Evolutionary conservation across 129 eudicot species (phyloP).

Genomic region (Artemisia annua): DNA sequence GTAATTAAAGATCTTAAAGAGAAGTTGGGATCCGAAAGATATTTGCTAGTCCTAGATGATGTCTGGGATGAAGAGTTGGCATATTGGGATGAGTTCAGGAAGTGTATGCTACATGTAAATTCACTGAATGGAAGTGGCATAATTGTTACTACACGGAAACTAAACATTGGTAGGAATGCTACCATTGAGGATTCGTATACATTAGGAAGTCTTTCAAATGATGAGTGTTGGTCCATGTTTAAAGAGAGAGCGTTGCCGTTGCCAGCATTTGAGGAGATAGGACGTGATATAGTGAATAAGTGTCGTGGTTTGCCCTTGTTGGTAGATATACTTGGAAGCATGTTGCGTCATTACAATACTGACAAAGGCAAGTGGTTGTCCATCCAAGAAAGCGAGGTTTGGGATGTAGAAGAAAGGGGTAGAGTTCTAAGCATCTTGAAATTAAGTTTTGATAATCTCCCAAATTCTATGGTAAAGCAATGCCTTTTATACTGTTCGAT

Average conservation of each 20-base stretch:
- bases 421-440: no score
- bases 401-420: no score
- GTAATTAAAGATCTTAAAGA: not conserved
- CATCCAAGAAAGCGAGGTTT: no score
- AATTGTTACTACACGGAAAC: not conserved
- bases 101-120: not conserved
- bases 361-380: no score
- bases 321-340: not conserved
- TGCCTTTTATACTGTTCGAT: no score
- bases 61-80: no score
- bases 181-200: not conserved
- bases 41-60: not conserved
- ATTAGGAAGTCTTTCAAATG: not conserved
- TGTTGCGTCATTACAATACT: not conserved
- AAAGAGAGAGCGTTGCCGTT: not conserved
- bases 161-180: no score
- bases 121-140: not conserved
- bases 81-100: no score
- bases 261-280: not conserved
- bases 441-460: no score
- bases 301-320: not conserved
- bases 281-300: not conserved
- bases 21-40: not conserved
- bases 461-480: no score
- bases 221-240: conserved; percentile 1